phyloP scores from a whole-genome alignment of 371 early-diverging fungal species.

The Mortierella sp. region DNA sequence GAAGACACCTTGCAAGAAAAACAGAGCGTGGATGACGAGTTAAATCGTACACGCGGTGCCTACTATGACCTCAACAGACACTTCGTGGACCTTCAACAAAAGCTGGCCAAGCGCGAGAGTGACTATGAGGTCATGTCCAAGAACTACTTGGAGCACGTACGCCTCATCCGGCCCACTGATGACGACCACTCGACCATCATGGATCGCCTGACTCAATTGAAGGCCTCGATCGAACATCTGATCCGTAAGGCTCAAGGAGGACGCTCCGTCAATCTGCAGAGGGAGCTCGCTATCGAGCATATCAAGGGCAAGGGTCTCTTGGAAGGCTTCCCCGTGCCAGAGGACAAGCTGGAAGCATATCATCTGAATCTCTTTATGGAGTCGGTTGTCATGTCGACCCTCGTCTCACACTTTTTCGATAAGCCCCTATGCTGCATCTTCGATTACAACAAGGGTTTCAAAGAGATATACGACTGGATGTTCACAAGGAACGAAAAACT shows the following conservation, averaged over 20 bases:
- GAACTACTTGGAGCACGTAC: constrained; percentile 68
- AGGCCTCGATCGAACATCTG: constrained; percentile 65
- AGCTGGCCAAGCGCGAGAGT: constrained; percentile 50
- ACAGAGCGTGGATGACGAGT: constrained; percentile 24
- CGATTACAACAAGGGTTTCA: constrained; percentile 64
- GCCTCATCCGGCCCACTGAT: constrained; percentile 69
- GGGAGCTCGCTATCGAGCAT: constrained; percentile 54
- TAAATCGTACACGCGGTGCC: constrained; percentile 34
- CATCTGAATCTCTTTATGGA: constrained; percentile 67
- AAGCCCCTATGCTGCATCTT: constrained; percentile 65
- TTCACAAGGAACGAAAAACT: constrained; percentile 59
- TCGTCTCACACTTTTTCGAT: constrained; percentile 61
- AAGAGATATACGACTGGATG: constrained; percentile 64
- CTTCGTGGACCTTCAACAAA: constrained; percentile 38
- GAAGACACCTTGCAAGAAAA: constrained; percentile 27
- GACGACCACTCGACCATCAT: constrained; percentile 73
- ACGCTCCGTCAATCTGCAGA: constrained; percentile 65
- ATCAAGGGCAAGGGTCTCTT: constrained; percentile 56
- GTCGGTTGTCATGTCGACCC: constrained; percentile 65
- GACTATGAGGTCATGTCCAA: constrained; percentile 57
- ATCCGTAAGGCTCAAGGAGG: constrained; percentile 57
- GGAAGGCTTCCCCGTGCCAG: constrained; percentile 42
- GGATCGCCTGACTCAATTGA: constrained; percentile 66
- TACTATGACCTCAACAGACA: constrained; percentile 47
- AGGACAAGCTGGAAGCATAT: constrained; percentile 60